Conservation (phyloP, 257 asterid genomes). For the Capsicum rhomboideum region DNA sequence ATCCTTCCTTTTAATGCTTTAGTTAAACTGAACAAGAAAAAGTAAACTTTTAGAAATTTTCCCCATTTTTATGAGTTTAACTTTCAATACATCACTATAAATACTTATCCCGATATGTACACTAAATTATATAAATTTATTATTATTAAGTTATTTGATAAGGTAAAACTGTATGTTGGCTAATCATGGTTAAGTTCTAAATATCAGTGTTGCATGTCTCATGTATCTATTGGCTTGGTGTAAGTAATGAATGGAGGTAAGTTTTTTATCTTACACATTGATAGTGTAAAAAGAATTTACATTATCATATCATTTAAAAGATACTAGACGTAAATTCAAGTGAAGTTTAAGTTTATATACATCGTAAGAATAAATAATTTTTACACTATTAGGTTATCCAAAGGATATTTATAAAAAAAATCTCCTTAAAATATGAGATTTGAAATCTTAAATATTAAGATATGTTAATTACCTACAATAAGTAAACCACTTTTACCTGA, state of each 20-base stretch:
- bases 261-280: neutral
- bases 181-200: neutral
- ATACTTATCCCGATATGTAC: too few species aligned
- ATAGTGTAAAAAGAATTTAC: too few species aligned
- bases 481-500: neutral
- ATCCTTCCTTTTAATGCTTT: neutral
- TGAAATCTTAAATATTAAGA: neutral
- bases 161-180: neutral
- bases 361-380: too few species aligned
- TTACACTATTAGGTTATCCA: too few species aligned
- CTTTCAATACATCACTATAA: neutral
- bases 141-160: neutral
- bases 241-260: neutral
- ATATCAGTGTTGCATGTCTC: too few species aligned
- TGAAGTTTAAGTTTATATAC: too few species aligned
- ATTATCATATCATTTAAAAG: too few species aligned
- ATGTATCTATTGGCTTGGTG: neutral
- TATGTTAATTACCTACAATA: neutral
- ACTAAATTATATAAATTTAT: too few species aligned
- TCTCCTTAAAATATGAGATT: neutral
- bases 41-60: neutral
- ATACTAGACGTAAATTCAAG: too few species aligned
- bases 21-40: neutral
- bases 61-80: neutral
- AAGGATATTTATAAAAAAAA: neutral